Conservation (phyloP, 2,329 filamentous ascomycete genomes). For the Aspergillus pseudonomiae region DNA sequence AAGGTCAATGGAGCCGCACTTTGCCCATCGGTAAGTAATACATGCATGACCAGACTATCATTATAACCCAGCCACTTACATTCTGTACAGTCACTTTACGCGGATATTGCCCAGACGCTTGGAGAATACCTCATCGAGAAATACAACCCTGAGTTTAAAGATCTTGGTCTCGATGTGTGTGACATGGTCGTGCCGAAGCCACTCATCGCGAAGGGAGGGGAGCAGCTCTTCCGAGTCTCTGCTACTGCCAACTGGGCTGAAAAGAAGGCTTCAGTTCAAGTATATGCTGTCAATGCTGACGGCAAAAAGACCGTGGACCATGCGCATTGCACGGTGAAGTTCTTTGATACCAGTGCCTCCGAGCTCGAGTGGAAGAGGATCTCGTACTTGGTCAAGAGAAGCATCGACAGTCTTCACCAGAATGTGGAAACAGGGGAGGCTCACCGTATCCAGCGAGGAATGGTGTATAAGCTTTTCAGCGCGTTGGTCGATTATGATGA, state of each 20-base stretch:
- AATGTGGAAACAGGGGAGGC: constrained; percentile 68
- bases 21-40: constrained; percentile 50
- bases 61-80: not conserved
- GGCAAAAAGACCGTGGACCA: constrained; percentile 8
- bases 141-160: constrained; percentile 44
- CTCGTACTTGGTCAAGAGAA: constrained; percentile 69
- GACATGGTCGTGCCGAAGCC: constrained; percentile 71
- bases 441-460: constrained; percentile 72
- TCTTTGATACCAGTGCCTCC: not conserved
- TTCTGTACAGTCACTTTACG: constrained; percentile 56
- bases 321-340: constrained; percentile 7
- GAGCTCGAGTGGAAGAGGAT: constrained; percentile 55
- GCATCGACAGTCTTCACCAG: constrained; percentile 60
- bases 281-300: constrained; percentile 11
- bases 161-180: constrained; percentile 65
- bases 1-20: constrained; percentile 68
- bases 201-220: constrained; percentile 50
- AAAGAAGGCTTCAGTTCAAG: not conserved
- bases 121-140: constrained; percentile 67
- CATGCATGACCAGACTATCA: not conserved
- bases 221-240: constrained; percentile 12
- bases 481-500: constrained; percentile 60
- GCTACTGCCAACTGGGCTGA: constrained; percentile 11
- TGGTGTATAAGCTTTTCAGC: constrained; percentile 76
- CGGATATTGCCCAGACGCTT: constrained; percentile 67